Evolutionary conservation across 352 stramenopile genomes (phyloP).

Genomic region (Phytophthora cactorum): DNA sequence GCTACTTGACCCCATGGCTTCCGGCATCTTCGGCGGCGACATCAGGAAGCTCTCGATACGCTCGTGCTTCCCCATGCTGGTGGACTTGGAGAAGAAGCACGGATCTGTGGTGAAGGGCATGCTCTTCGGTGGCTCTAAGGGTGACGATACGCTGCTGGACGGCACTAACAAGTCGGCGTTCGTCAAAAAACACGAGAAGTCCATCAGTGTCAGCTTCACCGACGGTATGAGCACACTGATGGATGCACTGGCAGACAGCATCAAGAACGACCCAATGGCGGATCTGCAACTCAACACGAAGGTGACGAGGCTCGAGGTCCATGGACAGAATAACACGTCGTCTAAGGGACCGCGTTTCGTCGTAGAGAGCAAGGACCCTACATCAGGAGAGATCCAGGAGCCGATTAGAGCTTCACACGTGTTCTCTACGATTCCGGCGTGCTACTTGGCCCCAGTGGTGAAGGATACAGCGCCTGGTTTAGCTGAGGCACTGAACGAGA

Average conservation of each 20-base stretch:
- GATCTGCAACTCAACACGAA: constrained; percentile 49
- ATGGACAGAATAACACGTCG: constrained; percentile 21
- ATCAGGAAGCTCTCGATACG: constrained; percentile 79
- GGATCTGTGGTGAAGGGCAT: constrained; percentile 83
- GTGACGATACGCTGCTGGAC: constrained; percentile 63
- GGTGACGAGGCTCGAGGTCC: constrained; percentile 37
- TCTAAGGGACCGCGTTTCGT: constrained; percentile 36
- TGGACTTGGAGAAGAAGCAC: constrained; percentile 77
- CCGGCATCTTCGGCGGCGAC: constrained; percentile 90
- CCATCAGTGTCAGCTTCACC: constrained; percentile 88
- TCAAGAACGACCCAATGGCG: constrained; percentile 52
- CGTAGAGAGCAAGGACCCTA: constrained; percentile 47
- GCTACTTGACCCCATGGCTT: constrained; percentile 82
- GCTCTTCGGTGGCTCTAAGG: constrained; percentile 49
- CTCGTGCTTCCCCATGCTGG: constrained; percentile 81
- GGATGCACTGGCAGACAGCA: constrained; percentile 45
- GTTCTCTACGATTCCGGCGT: constrained; percentile 81
- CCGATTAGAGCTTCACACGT: constrained; percentile 68
- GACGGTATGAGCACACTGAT: constrained; percentile 82
- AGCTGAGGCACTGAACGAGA: constrained; percentile 55
- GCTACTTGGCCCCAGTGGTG: constrained; percentile 57
- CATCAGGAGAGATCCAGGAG: constrained; percentile 34
- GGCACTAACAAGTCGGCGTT: constrained; percentile 76
- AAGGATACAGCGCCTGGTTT: constrained; percentile 51
- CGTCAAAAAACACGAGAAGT: constrained; percentile 66